These are phyloP conservation scores for Moringa oleifera DNA, from an alignment of 345 rosid species.

Conservation along the genomic window DNA sequence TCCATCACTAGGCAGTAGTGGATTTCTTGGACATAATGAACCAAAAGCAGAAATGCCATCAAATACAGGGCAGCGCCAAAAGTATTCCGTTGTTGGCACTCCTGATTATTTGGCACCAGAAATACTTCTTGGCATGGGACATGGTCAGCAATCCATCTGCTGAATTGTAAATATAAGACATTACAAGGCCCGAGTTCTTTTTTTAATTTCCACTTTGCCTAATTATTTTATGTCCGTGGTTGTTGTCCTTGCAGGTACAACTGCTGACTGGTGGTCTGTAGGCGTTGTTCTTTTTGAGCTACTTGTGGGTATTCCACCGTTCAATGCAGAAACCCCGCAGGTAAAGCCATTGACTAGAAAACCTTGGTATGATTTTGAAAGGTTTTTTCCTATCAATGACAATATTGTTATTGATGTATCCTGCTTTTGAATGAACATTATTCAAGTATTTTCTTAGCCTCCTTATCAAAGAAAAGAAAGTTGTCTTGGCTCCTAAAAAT, in stretches of 20 bases:
- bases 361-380: too few species aligned
- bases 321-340: slow-evolving; percentile 92
- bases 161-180: neutral
- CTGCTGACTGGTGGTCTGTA: slow-evolving; percentile 99
- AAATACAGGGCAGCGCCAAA: slow-evolving; percentile 58
- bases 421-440: too few species aligned
- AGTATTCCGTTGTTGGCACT: slow-evolving; percentile 81
- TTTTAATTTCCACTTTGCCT: neutral
- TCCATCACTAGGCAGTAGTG: slow-evolving; percentile 51
- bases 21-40: slow-evolving; percentile 50
- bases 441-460: too few species aligned
- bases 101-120: slow-evolving; percentile 99
- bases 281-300: slow-evolving; percentile 90
- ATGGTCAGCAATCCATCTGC: slow-evolving; percentile 45
- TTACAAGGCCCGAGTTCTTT: neutral
- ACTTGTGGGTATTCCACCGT: slow-evolving; percentile 91
- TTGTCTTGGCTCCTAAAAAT: too few species aligned
- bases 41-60: slow-evolving; percentile 30
- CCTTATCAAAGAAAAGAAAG: too few species aligned
- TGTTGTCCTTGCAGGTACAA: slow-evolving; percentile 51
- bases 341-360: slow-evolving; percentile 26
- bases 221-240: slow-evolving; percentile 12
- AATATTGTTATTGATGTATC: too few species aligned
- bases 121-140: slow-evolving; percentile 98
- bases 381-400: too few species aligned